A percentile compares a stretch with the other conserved stretches of the same genome.
Conservation (phyloP, 768 basidiomycete genomes). For the Termitomyces eurrhizus region DNA sequence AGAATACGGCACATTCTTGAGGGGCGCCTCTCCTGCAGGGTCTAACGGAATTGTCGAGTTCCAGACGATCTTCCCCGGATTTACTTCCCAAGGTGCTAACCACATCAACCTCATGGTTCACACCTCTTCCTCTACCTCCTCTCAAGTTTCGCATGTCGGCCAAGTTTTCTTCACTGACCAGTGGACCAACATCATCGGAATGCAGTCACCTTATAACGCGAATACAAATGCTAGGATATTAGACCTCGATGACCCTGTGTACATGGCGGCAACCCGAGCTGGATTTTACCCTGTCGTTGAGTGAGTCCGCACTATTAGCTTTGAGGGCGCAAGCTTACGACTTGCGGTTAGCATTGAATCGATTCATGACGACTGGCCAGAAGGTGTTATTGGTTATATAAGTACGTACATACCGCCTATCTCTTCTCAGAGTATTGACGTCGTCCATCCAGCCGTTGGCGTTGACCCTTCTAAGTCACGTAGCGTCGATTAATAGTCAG, state of each 20-base stretch:
- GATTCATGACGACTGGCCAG: slow-evolving; percentile 28
- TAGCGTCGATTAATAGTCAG: neutral
- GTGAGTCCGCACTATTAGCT: slow-evolving; percentile 11
- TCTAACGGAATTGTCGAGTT: slow-evolving; percentile 36
- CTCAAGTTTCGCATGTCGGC: slow-evolving; percentile 28
- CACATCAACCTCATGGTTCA: slow-evolving; percentile 35
- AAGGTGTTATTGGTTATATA: slow-evolving; percentile 28
- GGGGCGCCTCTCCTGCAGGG: slow-evolving; percentile 30
- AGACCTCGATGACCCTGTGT: slow-evolving; percentile 28
- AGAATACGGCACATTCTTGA: slow-evolving; percentile 29
- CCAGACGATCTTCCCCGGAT: slow-evolving; percentile 33
- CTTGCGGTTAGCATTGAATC: slow-evolving; percentile 17
- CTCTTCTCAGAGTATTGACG: neutral
- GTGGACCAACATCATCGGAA: slow-evolving; percentile 28
- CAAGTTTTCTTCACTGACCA: slow-evolving; percentile 36
- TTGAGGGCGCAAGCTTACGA: neutral
- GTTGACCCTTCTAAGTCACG: slow-evolving; percentile 21
- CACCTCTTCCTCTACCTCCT: slow-evolving; percentile 22
- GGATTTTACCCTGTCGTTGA: slow-evolving; percentile 26
- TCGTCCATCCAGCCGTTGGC: slow-evolving; percentile 22
- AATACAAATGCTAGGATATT: slow-evolving; percentile 25
- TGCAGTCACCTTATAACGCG: slow-evolving; percentile 24
- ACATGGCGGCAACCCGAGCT: slow-evolving; percentile 19
- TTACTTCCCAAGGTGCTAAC: slow-evolving; percentile 29
- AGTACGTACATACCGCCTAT: slow-evolving; percentile 17